Evolutionary conservation across 1,284 basidiomycete genomes (phyloP), one percentile per base, ranked within the genome.

Genomic region (Cutaneotrichosporon spelunceum): DNA sequence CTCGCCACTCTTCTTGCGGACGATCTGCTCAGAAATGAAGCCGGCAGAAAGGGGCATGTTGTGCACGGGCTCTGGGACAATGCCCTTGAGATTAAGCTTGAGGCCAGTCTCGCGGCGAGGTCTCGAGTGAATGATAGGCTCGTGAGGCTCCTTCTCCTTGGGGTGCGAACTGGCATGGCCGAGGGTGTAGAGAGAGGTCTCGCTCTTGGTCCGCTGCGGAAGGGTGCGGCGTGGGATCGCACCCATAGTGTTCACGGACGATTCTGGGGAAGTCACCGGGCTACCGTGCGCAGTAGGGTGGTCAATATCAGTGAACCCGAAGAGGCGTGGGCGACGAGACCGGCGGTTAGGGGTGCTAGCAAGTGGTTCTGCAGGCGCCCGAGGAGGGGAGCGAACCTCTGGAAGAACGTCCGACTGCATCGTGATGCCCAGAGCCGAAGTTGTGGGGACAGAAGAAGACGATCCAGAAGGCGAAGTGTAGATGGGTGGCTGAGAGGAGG

Each of bases 1-100:
- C 79, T 96, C 89, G 34, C 93, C 92, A 30, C 91, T 92, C 80
- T 96, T 96, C 78, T 95, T 96, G 61, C 92, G 85, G 36, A 90
- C 80, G 23, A 67, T 65, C 14, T 65, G 66, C 47, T 66, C 58
- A n/a, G 63, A 53, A 23, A 74, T 63, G 47, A 66, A 56, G 9
- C 63, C 56, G 19, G 72, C 66, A 13, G 68, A 67, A 27, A 49
- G 24, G 13, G 62, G 59, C 42, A 65, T 59, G 7, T 53, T 30
- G 24, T 64, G 63, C 14, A 48, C 23, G 7, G 66, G 34, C 33
- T 64, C 42, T 5, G 72, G 68, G 27, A 74, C 57, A 57, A 79
- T 74, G 13, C 70, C 71, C 26, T 72, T 72, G 49, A 79, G 73
- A 58, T 78, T 74, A 44, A 79, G 72, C 67, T 77, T 78, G 60